Evolutionary conservation across 148 eudicot genomes (phyloP).

Genomic region (Limonium bicolor): DNA sequence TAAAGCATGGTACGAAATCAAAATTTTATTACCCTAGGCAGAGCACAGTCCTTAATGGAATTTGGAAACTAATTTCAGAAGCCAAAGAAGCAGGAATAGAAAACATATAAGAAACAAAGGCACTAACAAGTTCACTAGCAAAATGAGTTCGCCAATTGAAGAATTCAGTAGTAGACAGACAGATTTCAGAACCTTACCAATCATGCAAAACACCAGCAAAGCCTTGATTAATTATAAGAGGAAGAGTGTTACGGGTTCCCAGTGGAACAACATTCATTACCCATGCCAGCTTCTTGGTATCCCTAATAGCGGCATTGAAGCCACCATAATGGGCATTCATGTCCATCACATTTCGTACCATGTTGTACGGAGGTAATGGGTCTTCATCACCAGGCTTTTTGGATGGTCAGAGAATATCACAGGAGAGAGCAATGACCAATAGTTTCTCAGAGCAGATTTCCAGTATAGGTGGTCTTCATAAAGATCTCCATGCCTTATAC

Average conservation of each 20-base stretch:
- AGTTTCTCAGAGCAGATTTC: slow-evolving; percentile 9
- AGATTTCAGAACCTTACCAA: background rate
- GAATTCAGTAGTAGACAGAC: background rate
- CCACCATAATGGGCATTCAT: slow-evolving; percentile 6
- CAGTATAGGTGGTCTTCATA: slow-evolving; percentile 14
- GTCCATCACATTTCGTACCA: slow-evolving; percentile 6
- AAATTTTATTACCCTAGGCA: too few relatives aligned
- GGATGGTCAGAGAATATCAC: slow-evolving; percentile 6
- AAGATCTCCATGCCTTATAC: background rate
- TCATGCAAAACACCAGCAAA: slow-evolving; percentile 5
- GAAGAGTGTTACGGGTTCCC: slow-evolving; percentile 3
- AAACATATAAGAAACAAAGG: too few relatives aligned
- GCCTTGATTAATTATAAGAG: slow-evolving; percentile 5
- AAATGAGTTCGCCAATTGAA: too few relatives aligned
- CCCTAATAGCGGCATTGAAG: slow-evolving; percentile 3
- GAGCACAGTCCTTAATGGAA: too few relatives aligned
- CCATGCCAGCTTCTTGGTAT: slow-evolving; percentile 1
- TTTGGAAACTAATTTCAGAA: too few relatives aligned
- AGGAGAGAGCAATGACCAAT: slow-evolving; percentile 5
- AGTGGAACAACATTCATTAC: slow-evolving; percentile 4
- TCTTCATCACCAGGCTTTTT: slow-evolving; percentile 6
- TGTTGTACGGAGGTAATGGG: slow-evolving; percentile 6
- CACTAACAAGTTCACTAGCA: too few relatives aligned
- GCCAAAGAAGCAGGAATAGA: too few relatives aligned
- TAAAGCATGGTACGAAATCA: too few relatives aligned